Evolutionary conservation across 164 flowering plant genomes (phyloP).

Genomic region (Malania oleifera): DNA sequence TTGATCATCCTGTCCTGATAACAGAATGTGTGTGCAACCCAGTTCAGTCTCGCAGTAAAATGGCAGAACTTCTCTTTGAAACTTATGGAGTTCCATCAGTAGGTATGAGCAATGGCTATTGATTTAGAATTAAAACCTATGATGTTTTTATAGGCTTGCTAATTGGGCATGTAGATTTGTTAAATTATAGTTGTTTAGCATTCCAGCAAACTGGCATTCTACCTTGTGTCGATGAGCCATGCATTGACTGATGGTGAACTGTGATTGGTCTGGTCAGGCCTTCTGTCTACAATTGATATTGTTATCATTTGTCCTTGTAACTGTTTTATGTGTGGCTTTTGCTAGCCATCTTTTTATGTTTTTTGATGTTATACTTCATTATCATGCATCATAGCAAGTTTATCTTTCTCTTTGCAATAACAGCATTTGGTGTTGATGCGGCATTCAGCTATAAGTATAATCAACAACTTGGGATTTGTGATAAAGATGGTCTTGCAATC

Average conservation of each 20-base stretch:
- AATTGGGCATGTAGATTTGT: background rate
- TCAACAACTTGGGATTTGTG: constrained; percentile 72
- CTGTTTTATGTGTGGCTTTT: background rate
- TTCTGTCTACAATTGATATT: background rate
- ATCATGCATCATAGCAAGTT: background rate
- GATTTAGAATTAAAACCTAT: background rate
- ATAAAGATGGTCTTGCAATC: constrained; percentile 78
- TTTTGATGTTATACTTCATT: background rate
- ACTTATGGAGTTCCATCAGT: constrained; percentile 94
- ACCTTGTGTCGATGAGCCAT: background rate
- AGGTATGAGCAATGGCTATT: constrained; percentile 38
- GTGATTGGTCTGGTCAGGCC: background rate
- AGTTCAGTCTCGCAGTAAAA: constrained; percentile 87
- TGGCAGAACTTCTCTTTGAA: constrained; percentile 99
- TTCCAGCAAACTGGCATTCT: too few relatives aligned
- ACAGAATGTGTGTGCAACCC: constrained; percentile 98
- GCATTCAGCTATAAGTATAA: constrained; percentile 95
- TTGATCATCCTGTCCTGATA: constrained; percentile 90
- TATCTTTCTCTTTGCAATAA: constrained; percentile 9
- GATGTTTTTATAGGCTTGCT: background rate
- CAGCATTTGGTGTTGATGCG: constrained; percentile 98
- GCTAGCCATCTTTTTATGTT: background rate
- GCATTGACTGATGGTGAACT: background rate
- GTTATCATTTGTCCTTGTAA: too few relatives aligned
- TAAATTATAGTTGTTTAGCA: background rate